Conservation (phyloP, 805 yeast genomes). For the Wickerhamomyces queroliae region DNA sequence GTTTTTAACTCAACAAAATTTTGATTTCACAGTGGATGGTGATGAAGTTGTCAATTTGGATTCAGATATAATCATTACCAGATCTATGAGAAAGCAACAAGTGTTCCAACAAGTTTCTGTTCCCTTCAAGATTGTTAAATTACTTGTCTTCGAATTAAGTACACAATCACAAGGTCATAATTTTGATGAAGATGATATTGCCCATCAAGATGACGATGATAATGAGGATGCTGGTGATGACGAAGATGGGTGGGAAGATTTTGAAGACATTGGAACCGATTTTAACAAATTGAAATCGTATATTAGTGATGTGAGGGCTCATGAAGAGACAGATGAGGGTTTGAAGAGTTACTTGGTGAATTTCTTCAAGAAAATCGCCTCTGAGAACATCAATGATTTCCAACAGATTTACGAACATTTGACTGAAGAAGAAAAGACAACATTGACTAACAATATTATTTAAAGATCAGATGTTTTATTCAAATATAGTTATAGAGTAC, state of each 20-base stretch:
- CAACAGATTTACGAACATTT: slow-evolving; percentile 42
- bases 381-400: slow-evolving; percentile 45
- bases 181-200: slow-evolving; percentile 13
- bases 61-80: slow-evolving; percentile 67
- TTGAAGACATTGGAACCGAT: slow-evolving; percentile 61
- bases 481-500: background rate
- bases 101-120: slow-evolving; percentile 62
- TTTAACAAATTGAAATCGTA: slow-evolving; percentile 58
- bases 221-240: slow-evolving; percentile 63
- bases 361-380: slow-evolving; percentile 53
- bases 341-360: slow-evolving; percentile 33
- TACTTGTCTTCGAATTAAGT: slow-evolving; percentile 63
- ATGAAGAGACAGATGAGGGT: slow-evolving; percentile 9
- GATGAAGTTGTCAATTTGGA: slow-evolving; percentile 54
- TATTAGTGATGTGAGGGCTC: slow-evolving; percentile 36
- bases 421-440: slow-evolving; percentile 46
- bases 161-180: slow-evolving; percentile 54
- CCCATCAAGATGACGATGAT: slow-evolving; percentile 31
- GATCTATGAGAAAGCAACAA: slow-evolving; percentile 70
- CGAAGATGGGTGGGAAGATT: slow-evolving; percentile 69
- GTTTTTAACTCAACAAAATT: slow-evolving; percentile 50
- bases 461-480: slow-evolving; percentile 11
- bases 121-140: slow-evolving; percentile 63
- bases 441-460: slow-evolving; percentile 43
- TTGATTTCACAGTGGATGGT: slow-evolving; percentile 68